phyloP scores from a whole-genome alignment of 768 basidiomycete genomes.

The Mycena maculata region DNA sequence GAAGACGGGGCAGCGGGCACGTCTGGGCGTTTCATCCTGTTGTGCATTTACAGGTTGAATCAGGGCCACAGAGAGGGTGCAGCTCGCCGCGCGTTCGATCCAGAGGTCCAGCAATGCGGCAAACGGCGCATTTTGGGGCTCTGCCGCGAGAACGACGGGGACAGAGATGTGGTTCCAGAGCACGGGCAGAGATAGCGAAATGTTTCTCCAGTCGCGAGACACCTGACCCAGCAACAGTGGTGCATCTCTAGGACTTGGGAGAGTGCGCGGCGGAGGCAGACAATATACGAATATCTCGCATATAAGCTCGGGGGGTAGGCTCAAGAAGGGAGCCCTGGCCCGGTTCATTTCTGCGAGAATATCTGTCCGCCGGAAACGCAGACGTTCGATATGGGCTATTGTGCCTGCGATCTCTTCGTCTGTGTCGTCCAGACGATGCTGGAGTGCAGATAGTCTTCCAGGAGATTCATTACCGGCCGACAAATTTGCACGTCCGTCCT shows the following conservation, averaged over 20 bases:
- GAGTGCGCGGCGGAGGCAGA: slow-evolving; percentile 6
- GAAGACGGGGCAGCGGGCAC: slow-evolving; percentile 5
- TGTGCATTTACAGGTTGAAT: background rate
- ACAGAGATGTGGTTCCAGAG: slow-evolving; percentile 21
- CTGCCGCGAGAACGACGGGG: background rate
- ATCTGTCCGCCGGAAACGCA: background rate
- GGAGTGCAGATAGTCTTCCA: too few relatives aligned
- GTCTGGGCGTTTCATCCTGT: background rate
- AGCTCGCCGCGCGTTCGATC: slow-evolving; percentile 12
- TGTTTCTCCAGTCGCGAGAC: slow-evolving; percentile 20
- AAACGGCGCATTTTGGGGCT: background rate
- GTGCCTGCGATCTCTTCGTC: slow-evolving; percentile 31
- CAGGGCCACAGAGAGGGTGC: slow-evolving; percentile 15
- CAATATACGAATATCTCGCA: slow-evolving; percentile 25
- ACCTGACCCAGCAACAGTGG: slow-evolving; percentile 25
- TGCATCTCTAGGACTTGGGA: slow-evolving; percentile 11
- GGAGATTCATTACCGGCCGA: too few relatives aligned
- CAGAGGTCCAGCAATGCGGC: slow-evolving; percentile 12
- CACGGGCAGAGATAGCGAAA: slow-evolving; percentile 6
- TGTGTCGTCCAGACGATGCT: slow-evolving; percentile 8
- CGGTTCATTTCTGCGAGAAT: slow-evolving; percentile 23
- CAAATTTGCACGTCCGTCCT: too few relatives aligned
- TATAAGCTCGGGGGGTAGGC: slow-evolving; percentile 23
- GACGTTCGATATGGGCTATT: slow-evolving; percentile 23
- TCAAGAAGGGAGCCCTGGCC: slow-evolving; percentile 5